Base-by-base conservation (phyloP, 768 basidiomycete genomes). In the Lentinula edodes region DNA sequence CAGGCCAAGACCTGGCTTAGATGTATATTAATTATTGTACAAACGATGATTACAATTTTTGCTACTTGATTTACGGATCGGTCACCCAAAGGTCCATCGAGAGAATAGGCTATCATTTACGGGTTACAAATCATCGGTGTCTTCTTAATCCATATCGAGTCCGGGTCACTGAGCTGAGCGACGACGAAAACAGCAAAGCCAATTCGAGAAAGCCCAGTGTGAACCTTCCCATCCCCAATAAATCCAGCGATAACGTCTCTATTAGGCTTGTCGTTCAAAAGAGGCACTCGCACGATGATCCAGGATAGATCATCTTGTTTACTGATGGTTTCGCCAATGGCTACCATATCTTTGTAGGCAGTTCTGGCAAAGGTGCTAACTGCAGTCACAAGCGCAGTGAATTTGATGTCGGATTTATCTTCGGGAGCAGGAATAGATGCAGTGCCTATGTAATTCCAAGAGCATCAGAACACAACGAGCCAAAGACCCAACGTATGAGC, bases 271-370 rank as follows among this genome's bases (percentile, higher is more conserved):
- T 83, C 78, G 46, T 78, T 85, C 66, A 91, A 68, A 28, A 89
- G 56, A 0, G 89, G 89, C 2, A 91, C 88, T 38, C 90, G 77
- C 35, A 78, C 84, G 50, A 90, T 82, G 6, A 88, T 91, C 86
- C 87, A 91, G 23, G 85, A 81, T 16, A 89, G 66, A 18, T 80
- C 77, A 12, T 80, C 80, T 61, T 81, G 72, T 13, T 70, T 72
- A 10, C 83, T 76, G 39, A 90, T 76, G 13, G 73, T 76, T 52
- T 86, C 75, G 16, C 86, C 89, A 59, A 88, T 79, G 0, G 81
- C 85, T 8, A 87, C 83, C 32, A 91, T 76, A 57, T 90, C 90
- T 39, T 78, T 81, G 68, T 88, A 92, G n/a, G 86, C 85, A 52
- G 74, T 78, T 39, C 73, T 73, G 0, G 82, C 84, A 50, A 85